These are phyloP conservation scores for Fusarium oligoseptatum DNA, from an alignment of 2,329 filamentous ascomycete species.

Conservation along the genomic window DNA sequence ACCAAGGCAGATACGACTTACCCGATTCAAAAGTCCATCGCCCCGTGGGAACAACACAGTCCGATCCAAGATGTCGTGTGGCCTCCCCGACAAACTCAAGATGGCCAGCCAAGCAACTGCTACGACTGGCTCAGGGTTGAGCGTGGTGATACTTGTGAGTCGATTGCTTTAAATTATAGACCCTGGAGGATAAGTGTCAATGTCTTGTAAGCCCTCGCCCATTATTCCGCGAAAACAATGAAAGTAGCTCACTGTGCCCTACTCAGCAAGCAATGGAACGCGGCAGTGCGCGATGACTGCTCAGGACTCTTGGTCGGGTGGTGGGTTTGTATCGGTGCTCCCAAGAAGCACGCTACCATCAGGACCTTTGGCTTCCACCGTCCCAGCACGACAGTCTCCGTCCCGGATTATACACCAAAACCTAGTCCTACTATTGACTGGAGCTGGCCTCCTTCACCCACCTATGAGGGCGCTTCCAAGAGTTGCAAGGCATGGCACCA, in stretches of 20 bases:
- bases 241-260: not conserved
- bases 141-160: not conserved
- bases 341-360: not conserved
- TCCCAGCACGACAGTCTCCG: not conserved
- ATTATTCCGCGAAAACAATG: not conserved
- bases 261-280: not conserved
- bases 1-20: not conserved
- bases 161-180: not conserved
- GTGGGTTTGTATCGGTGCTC: not conserved
- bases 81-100: not conserved
- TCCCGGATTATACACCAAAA: not conserved
- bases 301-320: not conserved
- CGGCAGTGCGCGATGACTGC: not conserved
- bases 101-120: not conserved
- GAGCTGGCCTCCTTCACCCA: not conserved
- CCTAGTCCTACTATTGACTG: not conserved
- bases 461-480: not conserved
- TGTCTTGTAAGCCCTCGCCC: not conserved
- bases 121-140: not conserved
- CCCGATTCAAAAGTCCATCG: not conserved
- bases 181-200: not conserved
- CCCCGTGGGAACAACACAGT: not conserved
- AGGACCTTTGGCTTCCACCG: not conserved
- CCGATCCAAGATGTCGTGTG: not conserved
- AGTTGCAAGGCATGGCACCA: not conserved